Percentiles rank a stretch among this genome's conserved stretches.
Conservation (phyloP, 2,329 filamentous ascomycete species). For the Torrubiella hemipterigena region DNA sequence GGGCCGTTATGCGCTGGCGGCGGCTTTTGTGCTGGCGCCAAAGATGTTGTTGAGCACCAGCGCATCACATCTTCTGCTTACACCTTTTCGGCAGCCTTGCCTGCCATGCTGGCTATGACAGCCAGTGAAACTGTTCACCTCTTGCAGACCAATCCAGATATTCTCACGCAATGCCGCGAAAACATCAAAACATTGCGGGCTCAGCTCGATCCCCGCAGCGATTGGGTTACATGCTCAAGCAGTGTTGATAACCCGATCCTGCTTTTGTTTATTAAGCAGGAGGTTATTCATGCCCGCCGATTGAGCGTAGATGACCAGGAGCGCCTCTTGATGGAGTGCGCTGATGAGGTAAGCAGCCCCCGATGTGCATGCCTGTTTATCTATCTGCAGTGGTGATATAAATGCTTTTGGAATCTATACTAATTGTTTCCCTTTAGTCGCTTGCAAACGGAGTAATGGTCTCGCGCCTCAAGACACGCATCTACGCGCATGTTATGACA, state of each 20-base stretch:
- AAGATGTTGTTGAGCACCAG: conserved; percentile 91
- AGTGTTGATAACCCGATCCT: conserved; percentile 76
- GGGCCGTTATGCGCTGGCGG: conserved; percentile 86
- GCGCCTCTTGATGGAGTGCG: conserved; percentile 71
- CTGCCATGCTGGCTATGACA: conserved; percentile 89
- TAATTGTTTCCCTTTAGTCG: conserved; percentile 36
- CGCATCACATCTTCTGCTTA: conserved; percentile 87
- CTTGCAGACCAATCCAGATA: conserved; percentile 76
- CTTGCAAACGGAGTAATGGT: conserved; percentile 84
- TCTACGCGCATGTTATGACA: conserved; percentile 49
- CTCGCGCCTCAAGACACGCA: conserved; percentile 71
- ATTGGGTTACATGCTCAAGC: conserved; percentile 82
- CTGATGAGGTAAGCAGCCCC: conserved; percentile 72
- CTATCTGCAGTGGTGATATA: too few relatives aligned
- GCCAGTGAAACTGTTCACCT: conserved; percentile 82
- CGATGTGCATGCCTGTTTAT: conserved; percentile 6
- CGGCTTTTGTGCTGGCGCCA: conserved; percentile 86
- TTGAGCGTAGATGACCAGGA: conserved; percentile 70
- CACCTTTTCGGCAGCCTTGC: conserved; percentile 89
- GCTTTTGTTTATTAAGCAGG: conserved; percentile 70
- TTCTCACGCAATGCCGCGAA: conserved; percentile 67
- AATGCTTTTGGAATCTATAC: too few relatives aligned
- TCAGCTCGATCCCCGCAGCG: conserved; percentile 83
- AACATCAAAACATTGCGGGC: conserved; percentile 76
- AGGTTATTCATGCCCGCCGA: conserved; percentile 61